Base-by-base conservation (phyloP, 768 basidiomycete genomes). In the Gymnopilus dilepis region DNA sequence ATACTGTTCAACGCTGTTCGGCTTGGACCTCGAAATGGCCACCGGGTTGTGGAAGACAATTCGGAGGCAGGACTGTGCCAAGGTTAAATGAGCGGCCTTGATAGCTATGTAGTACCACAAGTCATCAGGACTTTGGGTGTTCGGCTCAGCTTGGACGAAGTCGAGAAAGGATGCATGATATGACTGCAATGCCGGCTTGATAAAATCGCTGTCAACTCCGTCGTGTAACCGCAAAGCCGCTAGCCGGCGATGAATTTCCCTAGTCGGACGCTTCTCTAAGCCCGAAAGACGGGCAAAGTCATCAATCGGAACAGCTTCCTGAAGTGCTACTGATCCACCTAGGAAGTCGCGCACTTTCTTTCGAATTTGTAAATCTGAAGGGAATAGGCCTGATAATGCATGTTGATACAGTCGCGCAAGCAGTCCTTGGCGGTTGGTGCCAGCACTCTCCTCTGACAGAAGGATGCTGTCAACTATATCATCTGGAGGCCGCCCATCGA, bases 401-500 rank as follows among this genome's bases (percentile, higher is more conserved):
- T 17, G 4, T 11, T 5, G 6, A 38, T 53, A 53, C 8, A 53
- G 33, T 6, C 21, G 4, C 1, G 4, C 19, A 24, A 31, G 21
- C 22, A 21, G n/a, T 53, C 6, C 50, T 9, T 9, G n/a, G 4
- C 34, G 13, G 33, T 24, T 22, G 13, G 34, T 15, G 33, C 8
- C 34, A 9, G 34, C 34, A 13, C 17, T 53, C 33, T 34, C 52
- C 15, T 38, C 34, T 11, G 31, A 53, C 4, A 12, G 24, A 17
- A 53, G 52, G 7, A 53, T 53, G 8, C 26, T 17, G 11, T 57
- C 56, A 33, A 57, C 42, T 15, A 57, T 57, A 21, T 12, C 43
- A n/a, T 57, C 42, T 1, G 56, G 56, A 28, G 9, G 9, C 47
- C 41, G 17, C 12, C 17, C n/a, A 21, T 45, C 43, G 3, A 45